Base-by-base conservation (phyloP, 2,329 filamentous ascomycete genomes). In the Pseudovirgaria hyperparasitica region DNA sequence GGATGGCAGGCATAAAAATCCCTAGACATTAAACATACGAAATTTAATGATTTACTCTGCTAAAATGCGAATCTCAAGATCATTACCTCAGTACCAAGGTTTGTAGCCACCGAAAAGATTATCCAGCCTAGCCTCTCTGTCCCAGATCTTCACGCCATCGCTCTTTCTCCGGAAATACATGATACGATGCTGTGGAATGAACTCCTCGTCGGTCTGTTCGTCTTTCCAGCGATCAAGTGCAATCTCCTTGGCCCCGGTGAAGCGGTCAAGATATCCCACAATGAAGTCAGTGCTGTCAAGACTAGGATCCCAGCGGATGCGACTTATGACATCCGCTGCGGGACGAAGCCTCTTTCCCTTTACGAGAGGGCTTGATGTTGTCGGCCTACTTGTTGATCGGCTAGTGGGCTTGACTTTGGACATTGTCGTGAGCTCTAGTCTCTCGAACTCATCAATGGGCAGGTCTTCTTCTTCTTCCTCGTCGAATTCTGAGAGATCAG, bases 181-280 rank as follows among this genome's bases (percentile, higher is more conserved):
- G 11, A 71, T 61, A 3, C 66, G 55, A 45, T 70, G 65, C 35
- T 63, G 57, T 3, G 67, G 67, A 30, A 70, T 67, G 30, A 69
- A 70, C 24, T 70, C 65, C 32, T 70, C 64, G 16, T 70, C 54
- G 7, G 65, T 69, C 17, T 58, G 56, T 25, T 67, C 64, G 11
- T 52, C 58, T 38, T 66, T 63, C 66, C 66, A 70, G n/a, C 48
- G 52, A 23, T 56, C 52, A 3, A 68, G 43, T 6, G 48, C 39
- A 8, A 58, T 56, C 44, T 69, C 66, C 30, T 59, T 51, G 12
- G 59, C 50, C 1, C 63, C 64, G 8, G 58, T 39, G 29, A 70
- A 70, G 7, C 65, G 55, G 39, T 72, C 66, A 13, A 63, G 48
- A 32, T 70, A 70, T 3, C 64, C 66, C 16, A 70, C 58, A 9